Conservation (phyloP, 768 basidiomycete species). For the Mycena belliarum region DNA sequence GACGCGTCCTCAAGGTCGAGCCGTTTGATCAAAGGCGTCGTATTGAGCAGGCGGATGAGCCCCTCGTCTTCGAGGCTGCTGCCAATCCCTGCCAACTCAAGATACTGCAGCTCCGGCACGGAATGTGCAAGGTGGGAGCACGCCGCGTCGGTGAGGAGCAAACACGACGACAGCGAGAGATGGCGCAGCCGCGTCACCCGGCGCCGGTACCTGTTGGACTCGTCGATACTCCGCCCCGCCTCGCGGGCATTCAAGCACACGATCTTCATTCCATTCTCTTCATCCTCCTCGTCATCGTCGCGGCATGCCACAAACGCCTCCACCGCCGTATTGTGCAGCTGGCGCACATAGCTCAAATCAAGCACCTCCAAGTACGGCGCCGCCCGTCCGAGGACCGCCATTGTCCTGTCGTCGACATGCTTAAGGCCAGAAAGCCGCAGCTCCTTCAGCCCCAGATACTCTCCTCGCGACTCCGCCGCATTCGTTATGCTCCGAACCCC, state of each 20-base stretch:
- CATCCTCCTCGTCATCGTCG: slow-evolving; percentile 37
- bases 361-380: slow-evolving; percentile 76
- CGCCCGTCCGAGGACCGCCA: slow-evolving; percentile 67
- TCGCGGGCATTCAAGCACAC: slow-evolving; percentile 61
- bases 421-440: slow-evolving; percentile 71
- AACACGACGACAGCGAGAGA: slow-evolving; percentile 70
- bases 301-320: slow-evolving; percentile 67
- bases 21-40: slow-evolving; percentile 68
- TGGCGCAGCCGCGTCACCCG: slow-evolving; percentile 73
- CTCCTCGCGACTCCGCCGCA: slow-evolving; percentile 45
- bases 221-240: slow-evolving; percentile 60
- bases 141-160: slow-evolving; percentile 70
- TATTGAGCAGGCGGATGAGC: slow-evolving; percentile 67
- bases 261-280: slow-evolving; percentile 39
- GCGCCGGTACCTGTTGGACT: slow-evolving; percentile 49
- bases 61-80: slow-evolving; percentile 69
- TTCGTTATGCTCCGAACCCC: slow-evolving; percentile 55
- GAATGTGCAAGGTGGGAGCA: slow-evolving; percentile 72
- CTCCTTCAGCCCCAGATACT: slow-evolving; percentile 56
- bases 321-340: slow-evolving; percentile 73
- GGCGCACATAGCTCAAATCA: slow-evolving; percentile 73
- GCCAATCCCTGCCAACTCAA: slow-evolving; percentile 81
- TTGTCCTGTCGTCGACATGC: slow-evolving; percentile 56
- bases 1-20: slow-evolving; percentile 87
- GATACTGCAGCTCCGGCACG: slow-evolving; percentile 69